These are phyloP conservation scores for Ajuga reptans DNA, from an alignment of 305 asterid genomes.

Conservation along the genomic window DNA sequence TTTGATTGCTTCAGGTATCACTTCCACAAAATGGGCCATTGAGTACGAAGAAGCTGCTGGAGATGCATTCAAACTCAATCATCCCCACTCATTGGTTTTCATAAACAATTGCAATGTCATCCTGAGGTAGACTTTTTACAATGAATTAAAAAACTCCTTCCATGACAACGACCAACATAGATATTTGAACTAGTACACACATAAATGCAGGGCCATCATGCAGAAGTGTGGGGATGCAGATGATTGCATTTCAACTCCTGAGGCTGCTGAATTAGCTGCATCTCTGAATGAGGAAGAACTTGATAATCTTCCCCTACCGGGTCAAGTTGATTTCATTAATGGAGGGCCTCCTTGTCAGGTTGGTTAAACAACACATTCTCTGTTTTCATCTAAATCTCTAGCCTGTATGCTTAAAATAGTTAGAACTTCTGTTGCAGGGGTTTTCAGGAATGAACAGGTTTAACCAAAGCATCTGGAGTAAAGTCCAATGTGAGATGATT, in stretches of 20 bases:
- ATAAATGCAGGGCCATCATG: slow-evolving; percentile 55
- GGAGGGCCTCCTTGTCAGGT: slow-evolving; percentile 79
- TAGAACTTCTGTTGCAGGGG: slow-evolving; percentile 32
- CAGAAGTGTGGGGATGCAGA: slow-evolving; percentile 59
- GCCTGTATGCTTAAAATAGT: slow-evolving; percentile 4
- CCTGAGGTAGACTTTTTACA: slow-evolving; percentile 48
- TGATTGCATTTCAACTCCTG: slow-evolving; percentile 60
- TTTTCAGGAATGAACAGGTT: slow-evolving; percentile 69
- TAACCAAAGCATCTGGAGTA: slow-evolving; percentile 61
- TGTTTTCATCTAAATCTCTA: slow-evolving; percentile 4
- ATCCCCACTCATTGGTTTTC: slow-evolving; percentile 65
- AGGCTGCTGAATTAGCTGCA: slow-evolving; percentile 54
- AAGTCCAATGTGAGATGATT: slow-evolving; percentile 65
- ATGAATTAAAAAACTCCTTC: background rate
- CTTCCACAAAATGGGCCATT: slow-evolving; percentile 88
- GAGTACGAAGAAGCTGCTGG: slow-evolving; percentile 92
- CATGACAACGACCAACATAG: background rate
- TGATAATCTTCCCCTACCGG: slow-evolving; percentile 49
- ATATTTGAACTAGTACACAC: slow-evolving; percentile 15
- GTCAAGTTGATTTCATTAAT: slow-evolving; percentile 59
- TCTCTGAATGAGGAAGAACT: slow-evolving; percentile 35
- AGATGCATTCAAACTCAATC: slow-evolving; percentile 88
- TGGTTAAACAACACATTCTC: background rate
- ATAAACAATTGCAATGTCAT: slow-evolving; percentile 83
- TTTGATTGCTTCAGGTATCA: slow-evolving; percentile 44